phyloP scores from a whole-genome alignment of 495 filamentous ascomycete genomes.

The Parathielavia appendiculata region DNA sequence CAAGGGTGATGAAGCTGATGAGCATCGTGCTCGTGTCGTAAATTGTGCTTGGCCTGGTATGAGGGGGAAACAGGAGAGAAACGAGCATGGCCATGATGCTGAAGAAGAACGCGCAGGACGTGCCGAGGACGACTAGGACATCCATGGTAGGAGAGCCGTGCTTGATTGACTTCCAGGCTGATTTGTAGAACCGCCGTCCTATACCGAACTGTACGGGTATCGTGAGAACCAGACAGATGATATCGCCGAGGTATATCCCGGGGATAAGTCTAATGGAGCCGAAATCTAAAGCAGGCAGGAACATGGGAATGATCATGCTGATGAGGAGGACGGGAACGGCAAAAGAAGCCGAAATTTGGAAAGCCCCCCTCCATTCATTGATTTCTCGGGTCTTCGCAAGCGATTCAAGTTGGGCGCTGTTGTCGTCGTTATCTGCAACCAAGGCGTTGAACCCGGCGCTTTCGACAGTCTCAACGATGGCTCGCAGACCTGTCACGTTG shows the following conservation, averaged over 20 bases:
- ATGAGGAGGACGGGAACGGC: conserved; percentile 89
- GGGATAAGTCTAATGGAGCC: conserved; percentile 59
- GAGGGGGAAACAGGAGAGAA: conserved; percentile 62
- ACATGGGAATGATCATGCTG: conserved; percentile 87
- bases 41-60: conserved; percentile 74
- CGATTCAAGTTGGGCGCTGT: conserved; percentile 93
- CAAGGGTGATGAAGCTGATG: conserved; percentile 91
- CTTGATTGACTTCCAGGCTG: conserved; percentile 82
- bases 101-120: conserved; percentile 97
- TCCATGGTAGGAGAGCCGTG: conserved; percentile 96
- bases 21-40: conserved; percentile 99
- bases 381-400: conserved; percentile 95
- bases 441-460: conserved; percentile 78
- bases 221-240: conserved; percentile 76
- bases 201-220: conserved; percentile 96
- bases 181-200: conserved; percentile 84
- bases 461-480: conserved; percentile 78
- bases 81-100: conserved; percentile 84
- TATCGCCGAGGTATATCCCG: conserved; percentile 82
- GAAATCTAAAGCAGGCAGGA: conserved; percentile 64
- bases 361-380: conserved; percentile 80
- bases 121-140: conserved; percentile 88
- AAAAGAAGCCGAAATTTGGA: conserved; percentile 68
- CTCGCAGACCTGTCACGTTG: conserved; percentile 66
- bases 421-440: conserved; percentile 86